phyloP scores from a whole-genome alignment of 2,329 filamentous ascomycete genomes.

The Arthrobotrys sphaeroides region DNA sequence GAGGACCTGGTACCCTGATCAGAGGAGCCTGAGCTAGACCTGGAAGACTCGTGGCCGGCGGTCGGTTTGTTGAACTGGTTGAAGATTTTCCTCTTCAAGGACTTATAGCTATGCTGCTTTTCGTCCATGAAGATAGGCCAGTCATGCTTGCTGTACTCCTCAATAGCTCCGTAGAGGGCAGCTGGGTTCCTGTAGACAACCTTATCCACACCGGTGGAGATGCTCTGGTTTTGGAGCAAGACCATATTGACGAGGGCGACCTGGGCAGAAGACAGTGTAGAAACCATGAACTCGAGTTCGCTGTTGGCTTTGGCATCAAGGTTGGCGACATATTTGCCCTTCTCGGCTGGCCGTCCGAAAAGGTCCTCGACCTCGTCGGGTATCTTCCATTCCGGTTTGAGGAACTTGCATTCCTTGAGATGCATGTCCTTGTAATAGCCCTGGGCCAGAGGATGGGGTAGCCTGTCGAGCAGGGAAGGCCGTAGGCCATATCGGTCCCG shows the following conservation, averaged over 20 bases:
- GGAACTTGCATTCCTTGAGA: conserved; percentile 56
- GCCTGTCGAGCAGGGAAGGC: conserved; percentile 57
- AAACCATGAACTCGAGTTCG: conserved; percentile 57
- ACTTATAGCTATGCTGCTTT: conserved; percentile 57
- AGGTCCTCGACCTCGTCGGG: conserved; percentile 57
- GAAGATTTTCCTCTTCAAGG: conserved; percentile 54
- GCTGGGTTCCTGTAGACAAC: conserved; percentile 57
- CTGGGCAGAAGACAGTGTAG: conserved; percentile 56
- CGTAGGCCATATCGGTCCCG: conserved; percentile 58
- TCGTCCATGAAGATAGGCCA: conserved; percentile 58
- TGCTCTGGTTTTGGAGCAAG: conserved; percentile 58
- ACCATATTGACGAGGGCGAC: conserved; percentile 58
- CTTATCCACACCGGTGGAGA: conserved; percentile 55
- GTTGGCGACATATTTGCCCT: conserved; percentile 45
- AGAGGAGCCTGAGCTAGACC: conserved; percentile 50
- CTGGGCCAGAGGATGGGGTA: conserved; percentile 57
- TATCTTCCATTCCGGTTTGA: conserved; percentile 57
- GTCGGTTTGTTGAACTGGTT: conserved; percentile 52
- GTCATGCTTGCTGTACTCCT: conserved; percentile 56
- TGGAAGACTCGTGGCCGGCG: conserved; percentile 37
- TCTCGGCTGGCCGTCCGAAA: conserved; percentile 56
- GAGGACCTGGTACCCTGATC: conserved; percentile 44
- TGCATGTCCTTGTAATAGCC: conserved; percentile 58
- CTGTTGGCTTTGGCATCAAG: conserved; percentile 54
- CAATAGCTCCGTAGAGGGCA: conserved; percentile 56